Evolutionary conservation across 1,139 yeast genomes (phyloP).

Genomic region (Ogataea hybrid): DNA sequence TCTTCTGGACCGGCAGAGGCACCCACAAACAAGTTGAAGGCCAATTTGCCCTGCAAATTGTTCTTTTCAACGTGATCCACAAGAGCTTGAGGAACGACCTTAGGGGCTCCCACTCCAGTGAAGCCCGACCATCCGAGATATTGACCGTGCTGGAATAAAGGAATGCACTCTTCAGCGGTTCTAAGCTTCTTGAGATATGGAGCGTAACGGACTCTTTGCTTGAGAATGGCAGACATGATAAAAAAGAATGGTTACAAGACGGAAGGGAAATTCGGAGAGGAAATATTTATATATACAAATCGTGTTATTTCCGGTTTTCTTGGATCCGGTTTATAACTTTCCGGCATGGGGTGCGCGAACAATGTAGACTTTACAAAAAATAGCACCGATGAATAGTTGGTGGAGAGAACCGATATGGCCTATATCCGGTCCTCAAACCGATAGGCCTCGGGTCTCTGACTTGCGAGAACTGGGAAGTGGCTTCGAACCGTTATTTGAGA

Average conservation of each 20-base stretch:
- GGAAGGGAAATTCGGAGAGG: constrained; percentile 4
- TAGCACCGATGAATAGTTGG: constrained; percentile 2
- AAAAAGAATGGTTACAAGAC: constrained; percentile 1
- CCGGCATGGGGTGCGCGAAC: constrained; percentile 9
- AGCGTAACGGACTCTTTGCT: constrained; percentile 87
- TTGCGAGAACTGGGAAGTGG: neutral
- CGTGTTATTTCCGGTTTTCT: constrained; percentile 7
- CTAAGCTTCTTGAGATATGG: constrained; percentile 79
- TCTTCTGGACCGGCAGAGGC: constrained; percentile 98
- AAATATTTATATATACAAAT: constrained; percentile 2
- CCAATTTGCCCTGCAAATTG: constrained; percentile 79
- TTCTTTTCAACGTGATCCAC: constrained; percentile 88
- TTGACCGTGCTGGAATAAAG: constrained; percentile 83
- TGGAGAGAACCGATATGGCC: constrained; percentile 11
- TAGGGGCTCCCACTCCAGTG: constrained; percentile 98
- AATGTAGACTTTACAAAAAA: neutral
- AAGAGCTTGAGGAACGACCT: constrained; percentile 82
- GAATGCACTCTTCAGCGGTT: constrained; percentile 78
- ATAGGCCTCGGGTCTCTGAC: neutral
- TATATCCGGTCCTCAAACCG: constrained; percentile 4
- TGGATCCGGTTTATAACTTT: neutral
- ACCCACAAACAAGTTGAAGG: constrained; percentile 90
- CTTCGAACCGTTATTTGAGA: neutral
- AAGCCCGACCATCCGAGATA: constrained; percentile 98
- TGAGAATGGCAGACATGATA: constrained; percentile 70